A percentile compares a stretch with the other conserved stretches of the same genome.
Evolutionary conservation across 1,284 basidiomycete genomes (phyloP).

Genomic region (Peniophora sp.): DNA sequence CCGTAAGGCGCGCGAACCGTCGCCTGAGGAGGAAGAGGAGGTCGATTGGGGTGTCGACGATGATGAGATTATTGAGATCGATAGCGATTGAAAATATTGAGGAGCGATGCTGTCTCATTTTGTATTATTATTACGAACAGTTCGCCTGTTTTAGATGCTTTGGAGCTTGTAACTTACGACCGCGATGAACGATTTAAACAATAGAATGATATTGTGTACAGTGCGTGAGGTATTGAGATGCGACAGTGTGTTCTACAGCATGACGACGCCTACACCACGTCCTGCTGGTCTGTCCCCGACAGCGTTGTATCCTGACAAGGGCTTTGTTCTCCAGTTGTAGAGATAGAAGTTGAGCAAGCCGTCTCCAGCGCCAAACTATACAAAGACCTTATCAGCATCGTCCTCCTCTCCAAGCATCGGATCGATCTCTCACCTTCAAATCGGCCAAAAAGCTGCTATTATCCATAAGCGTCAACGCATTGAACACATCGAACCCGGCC

Average conservation of each 20-base stretch:
- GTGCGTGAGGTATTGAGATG: too few relatives aligned
- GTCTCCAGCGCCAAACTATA: constrained; percentile 89
- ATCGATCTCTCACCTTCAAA: constrained; percentile 52
- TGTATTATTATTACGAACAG: too few relatives aligned
- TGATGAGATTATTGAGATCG: constrained; percentile 61
- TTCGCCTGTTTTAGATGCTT: too few relatives aligned
- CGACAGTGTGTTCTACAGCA: constrained; percentile 40
- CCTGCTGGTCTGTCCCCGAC: constrained; percentile 49
- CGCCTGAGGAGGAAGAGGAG: constrained; percentile 32
- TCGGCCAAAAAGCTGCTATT: constrained; percentile 80
- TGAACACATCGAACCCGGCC: constrained; percentile 92
- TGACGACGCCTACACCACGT: constrained; percentile 73
- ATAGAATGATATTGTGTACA: too few relatives aligned
- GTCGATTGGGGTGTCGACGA: constrained; percentile 64
- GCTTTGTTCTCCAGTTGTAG: constrained; percentile 87
- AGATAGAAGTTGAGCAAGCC: constrained; percentile 88
- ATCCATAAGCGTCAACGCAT: constrained; percentile 93
- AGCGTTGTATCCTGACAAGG: constrained; percentile 59
- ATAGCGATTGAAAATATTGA: constrained; percentile 62
- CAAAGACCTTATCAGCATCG: not conserved
- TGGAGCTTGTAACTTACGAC: too few relatives aligned
- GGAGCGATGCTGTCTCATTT: too few relatives aligned
- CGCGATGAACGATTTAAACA: too few relatives aligned
- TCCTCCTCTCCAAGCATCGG: too few relatives aligned
- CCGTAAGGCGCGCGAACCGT: constrained; percentile 49